Evolutionary conservation across 2,329 filamentous ascomycete species (phyloP).

Genomic region (Cercospora canescens): DNA sequence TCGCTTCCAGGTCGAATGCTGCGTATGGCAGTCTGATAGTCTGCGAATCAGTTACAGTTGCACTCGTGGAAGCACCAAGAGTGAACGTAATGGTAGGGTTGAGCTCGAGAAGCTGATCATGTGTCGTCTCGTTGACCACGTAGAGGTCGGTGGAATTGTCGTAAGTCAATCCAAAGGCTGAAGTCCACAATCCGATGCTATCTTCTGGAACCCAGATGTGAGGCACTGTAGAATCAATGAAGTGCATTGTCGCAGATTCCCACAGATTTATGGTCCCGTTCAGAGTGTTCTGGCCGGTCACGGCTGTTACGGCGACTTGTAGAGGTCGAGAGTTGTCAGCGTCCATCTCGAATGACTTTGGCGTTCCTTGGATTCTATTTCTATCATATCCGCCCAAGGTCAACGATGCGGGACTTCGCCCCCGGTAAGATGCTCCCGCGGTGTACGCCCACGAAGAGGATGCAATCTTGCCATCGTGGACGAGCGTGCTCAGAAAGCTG

Average conservation of each 20-base stretch:
- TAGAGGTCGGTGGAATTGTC: slow-evolving; percentile 41
- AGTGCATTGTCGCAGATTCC: background rate
- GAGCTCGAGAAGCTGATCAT: slow-evolving; percentile 32
- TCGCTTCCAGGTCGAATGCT: slow-evolving; percentile 39
- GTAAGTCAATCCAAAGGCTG: slow-evolving; percentile 42
- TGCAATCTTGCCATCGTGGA: slow-evolving; percentile 60
- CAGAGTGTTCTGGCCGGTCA: slow-evolving; percentile 2
- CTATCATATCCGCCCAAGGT: slow-evolving; percentile 38
- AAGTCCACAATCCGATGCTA: slow-evolving; percentile 43
- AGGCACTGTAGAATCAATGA: slow-evolving; percentile 42
- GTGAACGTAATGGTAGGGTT: slow-evolving; percentile 43
- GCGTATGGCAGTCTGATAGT: slow-evolving; percentile 41
- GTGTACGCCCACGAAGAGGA: slow-evolving; percentile 75
- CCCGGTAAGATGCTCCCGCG: slow-evolving; percentile 67
- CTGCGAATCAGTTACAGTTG: slow-evolving; percentile 16
- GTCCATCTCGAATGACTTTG: slow-evolving; percentile 10
- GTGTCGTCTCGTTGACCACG: slow-evolving; percentile 42
- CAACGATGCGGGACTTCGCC: slow-evolving; percentile 23
- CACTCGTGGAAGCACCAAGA: slow-evolving; percentile 7
- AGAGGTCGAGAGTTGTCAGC: slow-evolving; percentile 27
- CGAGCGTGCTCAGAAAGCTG: slow-evolving; percentile 44
- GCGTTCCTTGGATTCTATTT: background rate
- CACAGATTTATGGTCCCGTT: slow-evolving; percentile 1
- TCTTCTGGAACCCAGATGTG: slow-evolving; percentile 43
- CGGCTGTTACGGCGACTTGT: slow-evolving; percentile 25